These are phyloP conservation scores for Leccinum pachyderme DNA, from an alignment of 1,284 basidiomycete genomes.

Conservation along the genomic window DNA sequence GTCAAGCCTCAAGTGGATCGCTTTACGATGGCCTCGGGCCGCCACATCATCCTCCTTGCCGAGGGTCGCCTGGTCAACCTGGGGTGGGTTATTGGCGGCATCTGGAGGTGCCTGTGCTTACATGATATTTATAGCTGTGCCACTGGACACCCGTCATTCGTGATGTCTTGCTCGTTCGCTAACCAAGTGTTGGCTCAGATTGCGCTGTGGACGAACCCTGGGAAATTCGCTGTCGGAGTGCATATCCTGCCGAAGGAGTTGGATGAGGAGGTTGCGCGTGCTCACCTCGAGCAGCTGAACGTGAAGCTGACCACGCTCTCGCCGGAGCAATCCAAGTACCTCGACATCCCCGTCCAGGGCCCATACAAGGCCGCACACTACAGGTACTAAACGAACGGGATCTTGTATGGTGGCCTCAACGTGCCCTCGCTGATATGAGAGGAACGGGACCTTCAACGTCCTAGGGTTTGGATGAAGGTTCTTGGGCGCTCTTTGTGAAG, in stretches of 20 bases:
- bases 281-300: constrained; percentile 88
- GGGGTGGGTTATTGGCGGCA: constrained; percentile 56
- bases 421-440: constrained; percentile 58
- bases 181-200: constrained; percentile 99
- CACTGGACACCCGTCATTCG: constrained; percentile 93
- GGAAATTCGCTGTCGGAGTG: constrained; percentile 90
- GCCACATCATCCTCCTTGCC: constrained; percentile 96
- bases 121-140: constrained; percentile 51
- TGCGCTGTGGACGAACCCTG: constrained; percentile 92
- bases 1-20: constrained; percentile 99
- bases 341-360: constrained; percentile 86
- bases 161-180: constrained; percentile 99
- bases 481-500: constrained; percentile 32
- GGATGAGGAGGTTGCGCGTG: constrained; percentile 98
- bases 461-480: constrained; percentile 38
- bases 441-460: constrained; percentile 63
- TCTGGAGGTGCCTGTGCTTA: constrained; percentile 2
- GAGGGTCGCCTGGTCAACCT: constrained; percentile 99
- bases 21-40: constrained; percentile 87
- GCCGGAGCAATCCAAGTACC: constrained; percentile 82
- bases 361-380: constrained; percentile 93
- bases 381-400: constrained; percentile 50
- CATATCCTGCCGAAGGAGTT: constrained; percentile 97
- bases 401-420: constrained; percentile 65
- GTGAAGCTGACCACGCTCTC: constrained; percentile 91